A percentile compares a stretch with the other conserved stretches of the same genome.
phyloP scores from a whole-genome alignment of 352 stramenopile genomes.

The Globisporangium nodosum region DNA sequence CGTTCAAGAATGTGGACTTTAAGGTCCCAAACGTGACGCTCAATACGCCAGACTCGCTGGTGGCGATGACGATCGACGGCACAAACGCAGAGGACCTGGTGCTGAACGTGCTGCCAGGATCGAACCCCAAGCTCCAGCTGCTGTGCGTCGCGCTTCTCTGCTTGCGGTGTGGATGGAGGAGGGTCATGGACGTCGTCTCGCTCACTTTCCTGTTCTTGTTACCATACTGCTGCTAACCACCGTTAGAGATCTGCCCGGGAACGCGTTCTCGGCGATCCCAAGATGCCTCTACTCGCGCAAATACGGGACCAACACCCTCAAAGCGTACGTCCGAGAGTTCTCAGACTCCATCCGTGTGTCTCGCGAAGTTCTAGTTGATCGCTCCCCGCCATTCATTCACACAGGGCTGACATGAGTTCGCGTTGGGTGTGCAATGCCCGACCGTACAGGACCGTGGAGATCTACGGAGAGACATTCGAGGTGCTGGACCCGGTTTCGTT shows the following conservation, averaged over 20 bases:
- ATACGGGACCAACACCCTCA: constrained; percentile 14
- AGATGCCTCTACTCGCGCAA: constrained; percentile 23
- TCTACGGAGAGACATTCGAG: constrained; percentile 10
- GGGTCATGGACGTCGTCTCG: not conserved
- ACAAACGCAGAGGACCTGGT: constrained; percentile 18
- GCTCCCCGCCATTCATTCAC: too few species aligned
- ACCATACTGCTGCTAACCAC: not conserved
- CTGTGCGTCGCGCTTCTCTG: constrained; percentile 2
- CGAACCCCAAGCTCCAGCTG: not conserved
- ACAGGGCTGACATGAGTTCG: not conserved
- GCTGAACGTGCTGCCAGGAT: constrained; percentile 9
- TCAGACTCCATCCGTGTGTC: not conserved
- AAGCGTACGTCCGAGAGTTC: constrained; percentile 13
- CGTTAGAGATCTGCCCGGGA: constrained; percentile 18
- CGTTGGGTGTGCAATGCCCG: not conserved
- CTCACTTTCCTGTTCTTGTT: not conserved
- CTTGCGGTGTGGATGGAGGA: not conserved
- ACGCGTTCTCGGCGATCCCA: constrained; percentile 19
- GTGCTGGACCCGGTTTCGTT: constrained; percentile 8
- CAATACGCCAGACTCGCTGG: constrained; percentile 11
- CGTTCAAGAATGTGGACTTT: constrained; percentile 24
- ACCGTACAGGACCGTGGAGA: constrained; percentile 5
- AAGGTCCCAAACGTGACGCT: constrained; percentile 9
- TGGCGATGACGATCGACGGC: constrained; percentile 14
- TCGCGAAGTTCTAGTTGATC: not conserved